A percentile compares a stretch with the other conserved stretches of the same genome.
Evolutionary conservation across 2,329 filamentous ascomycete species (phyloP).

Genomic region (Parafenestella ontariensis): DNA sequence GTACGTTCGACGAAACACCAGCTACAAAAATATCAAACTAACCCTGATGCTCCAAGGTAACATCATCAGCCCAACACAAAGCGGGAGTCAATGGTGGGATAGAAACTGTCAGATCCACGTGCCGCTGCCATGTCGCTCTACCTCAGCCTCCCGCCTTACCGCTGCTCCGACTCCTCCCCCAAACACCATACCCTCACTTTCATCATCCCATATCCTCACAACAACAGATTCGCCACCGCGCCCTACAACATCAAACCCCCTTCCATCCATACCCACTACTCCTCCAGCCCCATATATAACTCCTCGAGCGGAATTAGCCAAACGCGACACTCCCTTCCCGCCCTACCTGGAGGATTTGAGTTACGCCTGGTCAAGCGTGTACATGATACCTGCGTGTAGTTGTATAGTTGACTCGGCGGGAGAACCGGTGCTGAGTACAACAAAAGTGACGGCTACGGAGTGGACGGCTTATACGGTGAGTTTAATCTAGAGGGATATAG

Average conservation of each 20-base stretch:
- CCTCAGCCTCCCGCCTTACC: background rate
- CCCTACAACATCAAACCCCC: background rate
- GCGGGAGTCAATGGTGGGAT: constrained; percentile 24
- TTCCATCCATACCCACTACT: background rate
- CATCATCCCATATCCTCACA: background rate
- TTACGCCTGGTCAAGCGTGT: constrained; percentile 18
- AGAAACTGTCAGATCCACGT: constrained; percentile 16
- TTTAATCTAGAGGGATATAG: background rate
- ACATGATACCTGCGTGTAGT: constrained; percentile 21
- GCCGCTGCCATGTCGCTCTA: background rate
- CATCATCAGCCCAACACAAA: constrained; percentile 3
- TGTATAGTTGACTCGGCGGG: constrained; percentile 21
- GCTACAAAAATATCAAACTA: too few relatives aligned
- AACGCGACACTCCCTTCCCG: constrained; percentile 14
- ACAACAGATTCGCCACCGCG: background rate
- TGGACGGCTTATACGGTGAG: constrained; percentile 16
- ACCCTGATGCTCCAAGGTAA: too few relatives aligned
- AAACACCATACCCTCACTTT: background rate
- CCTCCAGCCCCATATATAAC: background rate
- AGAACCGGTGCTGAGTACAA: constrained; percentile 9
- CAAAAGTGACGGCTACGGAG: constrained; percentile 10
- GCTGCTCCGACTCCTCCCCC: background rate
- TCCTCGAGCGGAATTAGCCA: constrained; percentile 1
- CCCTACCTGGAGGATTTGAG: constrained; percentile 15
- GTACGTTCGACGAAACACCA: constrained; percentile 9